These are phyloP conservation scores for Sporisorium reilianum DNA, from an alignment of 1,284 basidiomycete genomes.

Conservation along the genomic window DNA sequence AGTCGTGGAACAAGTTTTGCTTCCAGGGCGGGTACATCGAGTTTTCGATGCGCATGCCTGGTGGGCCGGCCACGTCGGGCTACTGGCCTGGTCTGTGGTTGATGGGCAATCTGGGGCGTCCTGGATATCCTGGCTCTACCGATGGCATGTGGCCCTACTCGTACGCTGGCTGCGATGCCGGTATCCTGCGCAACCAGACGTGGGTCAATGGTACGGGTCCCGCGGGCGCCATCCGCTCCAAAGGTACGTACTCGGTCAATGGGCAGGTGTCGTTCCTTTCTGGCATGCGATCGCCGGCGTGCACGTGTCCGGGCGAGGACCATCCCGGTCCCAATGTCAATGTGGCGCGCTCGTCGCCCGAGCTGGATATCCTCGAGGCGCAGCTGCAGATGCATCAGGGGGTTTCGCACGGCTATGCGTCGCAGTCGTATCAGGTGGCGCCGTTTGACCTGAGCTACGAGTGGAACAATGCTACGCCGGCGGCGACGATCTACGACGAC, in stretches of 20 bases:
- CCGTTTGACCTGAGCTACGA: slow-evolving; percentile 65
- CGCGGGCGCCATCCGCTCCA: slow-evolving; percentile 42
- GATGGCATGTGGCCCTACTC: slow-evolving; percentile 70
- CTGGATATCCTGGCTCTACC: slow-evolving; percentile 67
- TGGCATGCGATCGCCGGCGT: slow-evolving; percentile 49
- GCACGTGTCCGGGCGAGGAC: slow-evolving; percentile 64
- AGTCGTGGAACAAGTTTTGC: slow-evolving; percentile 67
- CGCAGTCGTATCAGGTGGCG: slow-evolving; percentile 67
- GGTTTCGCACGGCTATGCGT: slow-evolving; percentile 54
- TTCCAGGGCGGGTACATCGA: slow-evolving; percentile 69
- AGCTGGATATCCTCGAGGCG: slow-evolving; percentile 68
- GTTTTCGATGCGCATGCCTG: slow-evolving; percentile 60
- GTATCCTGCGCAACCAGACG: slow-evolving; percentile 63
- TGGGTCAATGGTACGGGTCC: slow-evolving; percentile 57
- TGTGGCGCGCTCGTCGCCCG: slow-evolving; percentile 68
- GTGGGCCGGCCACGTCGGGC: slow-evolving; percentile 66
- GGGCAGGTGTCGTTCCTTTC: slow-evolving; percentile 43
- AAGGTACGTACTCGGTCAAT: slow-evolving; percentile 34
- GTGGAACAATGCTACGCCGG: slow-evolving; percentile 51
- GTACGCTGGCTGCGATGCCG: slow-evolving; percentile 68
- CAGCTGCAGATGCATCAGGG: slow-evolving; percentile 73
- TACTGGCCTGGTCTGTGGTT: slow-evolving; percentile 72
- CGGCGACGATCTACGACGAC: slow-evolving; percentile 53
- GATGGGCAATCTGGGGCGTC: slow-evolving; percentile 66
- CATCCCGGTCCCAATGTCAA: slow-evolving; percentile 63